Base-by-base conservation (phyloP, 2,329 filamentous ascomycete species). In the Corinectria fuckeliana region DNA sequence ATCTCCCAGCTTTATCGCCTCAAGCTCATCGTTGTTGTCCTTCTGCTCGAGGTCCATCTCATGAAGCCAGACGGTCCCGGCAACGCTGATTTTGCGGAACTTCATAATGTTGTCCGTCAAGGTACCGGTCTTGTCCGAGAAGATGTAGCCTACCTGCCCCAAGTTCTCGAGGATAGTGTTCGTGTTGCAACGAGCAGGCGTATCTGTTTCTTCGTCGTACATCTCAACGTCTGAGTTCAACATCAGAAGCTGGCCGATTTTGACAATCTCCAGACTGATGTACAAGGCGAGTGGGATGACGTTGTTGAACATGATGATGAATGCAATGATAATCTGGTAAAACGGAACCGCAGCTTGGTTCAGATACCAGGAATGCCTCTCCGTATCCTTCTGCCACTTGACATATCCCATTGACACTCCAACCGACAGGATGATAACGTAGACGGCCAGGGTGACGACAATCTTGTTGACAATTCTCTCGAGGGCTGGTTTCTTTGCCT, bases 281-380 rank as follows among this genome's bases (percentile, higher is more conserved):
- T 97, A 98, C 1, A 98, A 83, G 0, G 93, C 92, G 14, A 98
- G 84, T 0, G 94, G 94, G 59, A 97, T 93, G 77, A 97, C 88
- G 36, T 95, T 98, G 75, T 97, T 98, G 78, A 96, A 96, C 87
- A 97, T 94, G 76, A 98, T 97, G 66, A 96, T 87, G 73, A 93
- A 97, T 0, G 91, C 93, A 25, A 94, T 89, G 64, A 97, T 89
- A 60, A 96, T 92, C 30, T 93, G 88, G 65, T 92, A 86, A 67
- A 92, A 91, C 1, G 85, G 82, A n/a, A 97, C 91, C 4, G 80
- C 82, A 1, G 91, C 89, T 54, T 86, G 77, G 4, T 81, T 75
- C 16, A 97, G 79, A 70, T 96, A 97, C 89, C 91, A 96, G 2
- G 91, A 85, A 13, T 84, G 75, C 21, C 80, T 76, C 72, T 96